These are phyloP conservation scores for Fragaria vesca DNA, from an alignment of 306 rosid species.

Conservation along the genomic window DNA sequence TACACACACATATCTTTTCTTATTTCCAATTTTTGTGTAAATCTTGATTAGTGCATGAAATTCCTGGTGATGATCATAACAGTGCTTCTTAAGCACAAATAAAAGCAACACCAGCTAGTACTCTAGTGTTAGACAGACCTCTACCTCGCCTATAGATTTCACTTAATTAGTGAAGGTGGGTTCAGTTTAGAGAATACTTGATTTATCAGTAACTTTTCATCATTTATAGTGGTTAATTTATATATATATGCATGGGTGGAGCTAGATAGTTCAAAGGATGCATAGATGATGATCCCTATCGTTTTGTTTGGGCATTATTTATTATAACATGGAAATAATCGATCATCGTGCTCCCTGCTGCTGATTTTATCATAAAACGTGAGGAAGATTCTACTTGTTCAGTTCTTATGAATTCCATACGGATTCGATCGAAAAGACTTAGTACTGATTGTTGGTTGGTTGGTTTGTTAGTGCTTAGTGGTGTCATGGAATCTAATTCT, in stretches of 20 bases:
- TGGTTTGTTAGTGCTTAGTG: slow-evolving; percentile 13
- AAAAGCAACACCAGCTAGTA: not conserved
- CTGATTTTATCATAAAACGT: not conserved
- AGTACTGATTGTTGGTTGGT: not conserved
- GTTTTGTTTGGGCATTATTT: not conserved
- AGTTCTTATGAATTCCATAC: not conserved
- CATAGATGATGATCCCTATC: not conserved
- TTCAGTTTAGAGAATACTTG: not conserved
- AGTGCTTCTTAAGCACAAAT: not conserved
- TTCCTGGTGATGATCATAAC: not conserved
- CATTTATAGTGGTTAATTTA: not conserved
- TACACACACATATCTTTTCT: too few relatives aligned
- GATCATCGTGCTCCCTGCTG: not conserved
- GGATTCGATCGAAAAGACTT: not conserved
- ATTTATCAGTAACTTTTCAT: not conserved
- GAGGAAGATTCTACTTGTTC: slow-evolving; percentile 15
- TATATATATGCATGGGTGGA: slow-evolving; percentile 10
- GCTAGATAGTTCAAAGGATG: not conserved
- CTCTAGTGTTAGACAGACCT: not conserved
- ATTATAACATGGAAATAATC: not conserved
- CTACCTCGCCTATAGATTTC: not conserved
- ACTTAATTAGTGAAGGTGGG: not conserved
- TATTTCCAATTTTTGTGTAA: too few relatives aligned
- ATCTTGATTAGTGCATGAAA: not conserved
- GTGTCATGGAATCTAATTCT: slow-evolving; percentile 35